phyloP scores from a whole-genome alignment of 2,329 filamentous ascomycete species.

The Neofusicoccum sp. region DNA sequence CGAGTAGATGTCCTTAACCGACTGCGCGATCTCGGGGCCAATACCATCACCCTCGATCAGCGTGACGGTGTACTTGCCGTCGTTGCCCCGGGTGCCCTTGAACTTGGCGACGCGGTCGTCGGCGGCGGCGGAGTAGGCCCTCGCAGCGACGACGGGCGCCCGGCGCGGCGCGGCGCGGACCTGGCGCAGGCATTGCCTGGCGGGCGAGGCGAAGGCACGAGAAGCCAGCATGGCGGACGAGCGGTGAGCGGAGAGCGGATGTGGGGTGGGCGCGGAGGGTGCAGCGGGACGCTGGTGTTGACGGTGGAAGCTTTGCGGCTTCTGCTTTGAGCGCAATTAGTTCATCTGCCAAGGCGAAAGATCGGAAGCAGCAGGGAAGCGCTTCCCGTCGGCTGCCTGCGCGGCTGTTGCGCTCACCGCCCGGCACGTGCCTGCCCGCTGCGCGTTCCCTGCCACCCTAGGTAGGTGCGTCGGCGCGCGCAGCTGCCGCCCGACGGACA shows the following conservation, averaged over 20 bases:
- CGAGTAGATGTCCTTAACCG: conserved; percentile 97
- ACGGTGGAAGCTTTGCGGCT: conserved; percentile 18
- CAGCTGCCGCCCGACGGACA: conserved; percentile 11
- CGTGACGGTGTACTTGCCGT: conserved; percentile 94
- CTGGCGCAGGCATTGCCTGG: conserved; percentile 77
- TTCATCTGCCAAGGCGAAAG: conserved; percentile 17
- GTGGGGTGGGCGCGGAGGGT: neutral
- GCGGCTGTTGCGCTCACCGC: conserved; percentile 9
- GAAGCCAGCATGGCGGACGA: conserved; percentile 75
- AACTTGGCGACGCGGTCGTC: conserved; percentile 86
- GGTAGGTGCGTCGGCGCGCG: conserved; percentile 9
- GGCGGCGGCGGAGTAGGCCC: conserved; percentile 60
- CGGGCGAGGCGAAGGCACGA: conserved; percentile 74
- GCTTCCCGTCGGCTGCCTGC: conserved; percentile 13
- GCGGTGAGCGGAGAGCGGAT: conserved; percentile 11
- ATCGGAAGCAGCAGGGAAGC: conserved; percentile 15
- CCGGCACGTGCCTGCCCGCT: neutral
- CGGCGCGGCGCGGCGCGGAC: conserved; percentile 40
- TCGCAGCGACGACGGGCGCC: conserved; percentile 28
- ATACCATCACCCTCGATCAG: conserved; percentile 99
- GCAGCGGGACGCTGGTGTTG: conserved; percentile 16
- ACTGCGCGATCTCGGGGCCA: conserved; percentile 95
- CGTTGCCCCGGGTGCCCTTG: conserved; percentile 83
- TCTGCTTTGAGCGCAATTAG: conserved; percentile 14
- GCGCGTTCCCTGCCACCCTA: neutral